phyloP scores from a whole-genome alignment of 192 early-diverging fungal species.

The Backusella parvicylindrica region DNA sequence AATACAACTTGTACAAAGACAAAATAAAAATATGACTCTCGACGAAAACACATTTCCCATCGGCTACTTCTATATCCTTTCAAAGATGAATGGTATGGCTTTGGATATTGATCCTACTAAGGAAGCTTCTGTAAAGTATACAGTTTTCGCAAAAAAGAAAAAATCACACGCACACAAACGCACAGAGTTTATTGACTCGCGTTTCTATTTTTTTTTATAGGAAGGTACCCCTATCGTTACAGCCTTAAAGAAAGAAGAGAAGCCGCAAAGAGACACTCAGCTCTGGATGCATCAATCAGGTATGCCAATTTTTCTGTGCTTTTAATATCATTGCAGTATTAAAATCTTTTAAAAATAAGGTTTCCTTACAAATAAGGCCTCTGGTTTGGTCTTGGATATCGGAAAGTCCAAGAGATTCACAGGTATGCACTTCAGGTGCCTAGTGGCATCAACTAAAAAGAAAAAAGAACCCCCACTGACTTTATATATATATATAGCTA shows the following conservation, averaged over 20 bases:
- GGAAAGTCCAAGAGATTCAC: conserved; percentile 6
- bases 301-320: not conserved
- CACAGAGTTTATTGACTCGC: not conserved
- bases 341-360: not conserved
- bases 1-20: not conserved
- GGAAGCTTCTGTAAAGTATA: not conserved
- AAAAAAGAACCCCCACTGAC: not conserved
- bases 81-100: conserved; percentile 14
- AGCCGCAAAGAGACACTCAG: conserved; percentile 5
- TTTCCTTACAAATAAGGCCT: conserved; percentile 18
- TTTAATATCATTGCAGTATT: not conserved
- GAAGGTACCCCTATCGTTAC: not conserved
- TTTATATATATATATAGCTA: conserved; percentile 18
- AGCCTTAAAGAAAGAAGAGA: not conserved
- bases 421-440: not conserved
- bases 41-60: conserved; percentile 9
- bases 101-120: conserved; percentile 15
- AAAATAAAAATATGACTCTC: conserved; percentile 9
- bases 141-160: not conserved
- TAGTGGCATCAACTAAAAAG: not conserved
- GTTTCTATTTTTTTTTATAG: not conserved
- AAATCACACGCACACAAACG: not conserved
- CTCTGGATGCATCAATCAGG: conserved; percentile 24
- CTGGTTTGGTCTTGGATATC: conserved; percentile 21
- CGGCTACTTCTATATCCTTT: conserved; percentile 23